Conservation (phyloP, 2,329 filamentous ascomycete genomes). For the Curvularia eragrostidis region DNA sequence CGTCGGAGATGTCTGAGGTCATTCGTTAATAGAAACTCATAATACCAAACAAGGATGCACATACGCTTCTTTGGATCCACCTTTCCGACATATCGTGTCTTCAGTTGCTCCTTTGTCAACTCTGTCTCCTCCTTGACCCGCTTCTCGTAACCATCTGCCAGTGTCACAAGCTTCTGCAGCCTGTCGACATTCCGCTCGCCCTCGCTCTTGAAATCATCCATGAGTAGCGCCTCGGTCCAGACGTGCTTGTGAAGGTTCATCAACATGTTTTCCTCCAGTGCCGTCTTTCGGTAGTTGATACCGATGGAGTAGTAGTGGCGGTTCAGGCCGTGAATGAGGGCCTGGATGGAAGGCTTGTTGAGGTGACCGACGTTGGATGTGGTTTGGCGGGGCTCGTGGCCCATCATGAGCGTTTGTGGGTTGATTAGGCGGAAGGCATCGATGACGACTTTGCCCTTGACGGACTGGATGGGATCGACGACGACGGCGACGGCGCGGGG, state of each 20-base stretch:
- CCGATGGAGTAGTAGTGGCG: conserved; percentile 99
- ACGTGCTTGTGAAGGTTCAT: conserved; percentile 99
- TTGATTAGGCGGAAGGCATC: conserved; percentile 99
- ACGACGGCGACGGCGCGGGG: conserved; percentile 96
- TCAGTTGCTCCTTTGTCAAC: conserved; percentile 94
- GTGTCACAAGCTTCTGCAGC: conserved; percentile 81
- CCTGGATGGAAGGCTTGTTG: conserved; percentile 99
- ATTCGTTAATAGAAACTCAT: conserved; percentile 23
- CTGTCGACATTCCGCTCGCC: conserved; percentile 85
- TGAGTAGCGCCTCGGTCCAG: conserved; percentile 96
- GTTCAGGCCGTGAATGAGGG: conserved; percentile 96
- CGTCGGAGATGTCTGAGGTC: conserved; percentile 78
- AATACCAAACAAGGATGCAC: conserved; percentile 30
- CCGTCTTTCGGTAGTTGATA: conserved; percentile 98
- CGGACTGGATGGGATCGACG: conserved; percentile 97
- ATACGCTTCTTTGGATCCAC: conserved; percentile 96
- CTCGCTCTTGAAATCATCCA: conserved; percentile 92
- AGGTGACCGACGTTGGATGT: conserved; percentile 97
- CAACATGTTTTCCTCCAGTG: conserved; percentile 97
- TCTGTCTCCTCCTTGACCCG: conserved; percentile 98
- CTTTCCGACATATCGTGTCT: conserved; percentile 98
- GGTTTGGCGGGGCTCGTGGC: conserved; percentile 95
- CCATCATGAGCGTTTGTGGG: conserved; percentile 96
- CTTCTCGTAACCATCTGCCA: conserved; percentile 98
- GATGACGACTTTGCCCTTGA: conserved; percentile 99